Conservation (phyloP, 2,329 filamentous ascomycete genomes). For the Calonectria montana region DNA sequence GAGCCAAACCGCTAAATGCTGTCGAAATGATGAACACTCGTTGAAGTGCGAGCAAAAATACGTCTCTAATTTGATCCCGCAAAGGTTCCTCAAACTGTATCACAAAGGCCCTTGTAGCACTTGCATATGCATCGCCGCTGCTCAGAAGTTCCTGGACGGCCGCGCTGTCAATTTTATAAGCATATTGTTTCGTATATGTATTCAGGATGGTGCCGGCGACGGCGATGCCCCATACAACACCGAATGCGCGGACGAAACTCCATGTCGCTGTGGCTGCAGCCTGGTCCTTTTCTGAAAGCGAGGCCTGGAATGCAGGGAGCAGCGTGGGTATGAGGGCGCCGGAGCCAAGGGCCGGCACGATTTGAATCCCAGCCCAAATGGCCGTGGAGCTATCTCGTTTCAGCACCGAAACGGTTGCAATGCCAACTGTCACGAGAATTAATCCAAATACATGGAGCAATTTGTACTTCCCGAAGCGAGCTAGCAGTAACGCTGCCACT, state of each 20-base stretch:
- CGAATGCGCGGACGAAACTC: slow-evolving; percentile 57
- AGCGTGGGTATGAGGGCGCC: slow-evolving; percentile 56
- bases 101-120: slow-evolving; percentile 39
- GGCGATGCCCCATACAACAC: slow-evolving; percentile 57
- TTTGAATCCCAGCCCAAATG: slow-evolving; percentile 53
- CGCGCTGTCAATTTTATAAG: slow-evolving; percentile 33
- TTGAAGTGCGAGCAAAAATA: slow-evolving; percentile 36
- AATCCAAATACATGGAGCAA: slow-evolving; percentile 50
- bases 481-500: slow-evolving; percentile 43
- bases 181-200: slow-evolving; percentile 33
- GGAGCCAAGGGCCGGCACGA: slow-evolving; percentile 52
- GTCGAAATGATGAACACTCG: slow-evolving; percentile 37
- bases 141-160: slow-evolving; percentile 25
- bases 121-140: slow-evolving; percentile 42
- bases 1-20: slow-evolving; percentile 30
- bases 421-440: slow-evolving; percentile 49
- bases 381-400: slow-evolving; percentile 43
- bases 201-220: slow-evolving; percentile 57
- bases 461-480: slow-evolving; percentile 47
- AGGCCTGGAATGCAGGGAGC: slow-evolving; percentile 56
- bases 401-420: slow-evolving; percentile 55
- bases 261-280: slow-evolving; percentile 51
- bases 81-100: slow-evolving; percentile 29
- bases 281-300: slow-evolving; percentile 47
- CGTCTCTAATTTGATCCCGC: slow-evolving; percentile 33